phyloP scores from a whole-genome alignment of 2,329 filamentous ascomycete species.

The Colletotrichum noveboracense region DNA sequence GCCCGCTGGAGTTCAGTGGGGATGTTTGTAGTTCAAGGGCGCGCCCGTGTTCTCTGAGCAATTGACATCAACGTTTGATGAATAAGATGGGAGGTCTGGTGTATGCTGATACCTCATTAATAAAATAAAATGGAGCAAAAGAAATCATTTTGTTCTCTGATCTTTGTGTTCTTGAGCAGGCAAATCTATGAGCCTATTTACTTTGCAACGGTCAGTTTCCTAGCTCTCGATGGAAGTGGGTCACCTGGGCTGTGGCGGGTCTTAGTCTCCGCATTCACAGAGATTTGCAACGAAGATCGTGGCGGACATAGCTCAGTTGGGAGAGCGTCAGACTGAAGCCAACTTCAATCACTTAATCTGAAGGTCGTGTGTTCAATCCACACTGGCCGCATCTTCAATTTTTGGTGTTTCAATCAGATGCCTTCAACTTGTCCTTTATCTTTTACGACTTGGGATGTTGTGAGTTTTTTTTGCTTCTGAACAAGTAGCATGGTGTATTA shows the following conservation, averaged over 20 bases:
- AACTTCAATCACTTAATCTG: slow-evolving; percentile 20
- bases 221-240: neutral
- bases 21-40: neutral
- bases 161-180: neutral
- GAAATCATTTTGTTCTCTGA: neutral
- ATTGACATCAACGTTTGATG: neutral
- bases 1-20: neutral
- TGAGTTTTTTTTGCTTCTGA: neutral
- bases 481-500: neutral
- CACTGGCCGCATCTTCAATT: slow-evolving; percentile 15
- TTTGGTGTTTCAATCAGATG: neutral
- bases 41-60: neutral
- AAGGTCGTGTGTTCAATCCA: slow-evolving; percentile 23
- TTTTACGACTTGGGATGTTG: neutral
- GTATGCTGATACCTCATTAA: neutral
- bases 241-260: rapidly evolving
- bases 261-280: rapidly evolving
- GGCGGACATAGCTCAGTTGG: slow-evolving; percentile 23
- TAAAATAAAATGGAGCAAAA: neutral
- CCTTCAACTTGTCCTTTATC: neutral
- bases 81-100: neutral
- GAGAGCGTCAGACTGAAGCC: slow-evolving; percentile 22
- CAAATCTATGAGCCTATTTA: neutral
- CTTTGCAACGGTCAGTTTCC: neutral
- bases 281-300: neutral